Base-by-base conservation (phyloP, 2,329 filamentous ascomycete genomes). In the Aureobasidium lini region DNA sequence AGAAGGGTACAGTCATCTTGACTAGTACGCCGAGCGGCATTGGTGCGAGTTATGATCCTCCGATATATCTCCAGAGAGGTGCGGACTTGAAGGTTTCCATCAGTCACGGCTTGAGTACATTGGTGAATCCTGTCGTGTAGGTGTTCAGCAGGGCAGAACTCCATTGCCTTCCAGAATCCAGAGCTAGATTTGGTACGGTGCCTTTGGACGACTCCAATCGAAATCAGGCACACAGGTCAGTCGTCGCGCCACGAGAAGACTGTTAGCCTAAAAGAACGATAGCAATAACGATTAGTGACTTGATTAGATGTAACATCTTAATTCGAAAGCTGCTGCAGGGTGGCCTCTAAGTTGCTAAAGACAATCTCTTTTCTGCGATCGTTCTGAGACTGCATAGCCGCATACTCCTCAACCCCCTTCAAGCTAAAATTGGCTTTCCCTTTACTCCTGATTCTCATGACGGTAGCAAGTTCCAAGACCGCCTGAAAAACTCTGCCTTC, bases 1-100 rank as follows among this genome's bases (percentile, higher is more conserved):
- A 77, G 69, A 74, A 72, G 61, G 78, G 78, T 0, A 78, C 73
- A 11, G 70, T 79, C 32, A 73, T 80, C 42, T 79, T 80, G 77
- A 80, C 78, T 6, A 77, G 78, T 0, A 80, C 78, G 11, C 77
- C 77, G 2, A 72, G 71, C 13, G 74, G 73, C 67, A 57, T 44
- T 8, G 47, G 47, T n/a, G 46, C 46, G 32, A 49, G 46, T 49
- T 49, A 49, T n/a, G 31, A 49, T 13, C 46, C 46, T 16, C 46
- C 46, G 4, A 36, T 49, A 29, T 49, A 49, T 16, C 46, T 49
- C 4, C 46, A 49, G 8, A 49, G 13, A 3, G 46, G 31, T 13
- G 29, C 46, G 1, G 46, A 49, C 18, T 11, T 49, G 31, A 49
- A 49, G 31, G 32, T 36, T 2, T 49, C 31, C 32, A 49, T 49